phyloP scores from a whole-genome alignment of 176 grass and related monocot species.

The Paspalum vaginatum region DNA sequence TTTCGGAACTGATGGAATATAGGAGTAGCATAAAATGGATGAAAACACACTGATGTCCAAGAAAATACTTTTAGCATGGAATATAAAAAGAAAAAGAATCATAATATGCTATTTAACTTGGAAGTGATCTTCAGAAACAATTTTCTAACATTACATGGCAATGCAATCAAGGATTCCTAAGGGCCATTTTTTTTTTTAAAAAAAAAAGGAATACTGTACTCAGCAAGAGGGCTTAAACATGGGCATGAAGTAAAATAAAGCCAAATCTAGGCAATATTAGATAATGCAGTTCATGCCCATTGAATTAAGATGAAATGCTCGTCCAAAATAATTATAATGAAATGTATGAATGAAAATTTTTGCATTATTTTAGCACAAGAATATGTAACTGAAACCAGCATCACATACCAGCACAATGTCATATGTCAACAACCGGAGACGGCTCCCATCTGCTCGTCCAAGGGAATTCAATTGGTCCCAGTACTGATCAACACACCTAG shows the following conservation, averaged over 20 bases:
- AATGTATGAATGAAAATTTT: conserved; percentile 13
- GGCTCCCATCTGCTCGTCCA: conserved; percentile 84
- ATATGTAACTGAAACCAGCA: background rate
- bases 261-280: conserved; percentile 18
- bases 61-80: background rate
- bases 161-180: background rate
- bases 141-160: conserved; percentile 1
- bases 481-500: conserved; percentile 90
- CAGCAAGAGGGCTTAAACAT: background rate
- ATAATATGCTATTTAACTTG: conserved; percentile 21
- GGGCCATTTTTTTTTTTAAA: background rate
- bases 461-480: conserved; percentile 94
- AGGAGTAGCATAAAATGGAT: background rate
- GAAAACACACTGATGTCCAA: background rate
- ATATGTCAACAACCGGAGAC: conserved; percentile 85
- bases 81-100: conserved; percentile 13
- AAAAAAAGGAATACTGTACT: background rate
- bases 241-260: conserved; percentile 14
- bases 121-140: background rate
- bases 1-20: background rate
- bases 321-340: background rate
- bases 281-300: conserved; percentile 20
- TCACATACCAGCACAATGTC: conserved; percentile 93
- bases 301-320: background rate
- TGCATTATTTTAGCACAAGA: background rate